Base-by-base conservation (phyloP, 371 early-diverging fungal species). In the Syncephalastrum racemosum region DNA sequence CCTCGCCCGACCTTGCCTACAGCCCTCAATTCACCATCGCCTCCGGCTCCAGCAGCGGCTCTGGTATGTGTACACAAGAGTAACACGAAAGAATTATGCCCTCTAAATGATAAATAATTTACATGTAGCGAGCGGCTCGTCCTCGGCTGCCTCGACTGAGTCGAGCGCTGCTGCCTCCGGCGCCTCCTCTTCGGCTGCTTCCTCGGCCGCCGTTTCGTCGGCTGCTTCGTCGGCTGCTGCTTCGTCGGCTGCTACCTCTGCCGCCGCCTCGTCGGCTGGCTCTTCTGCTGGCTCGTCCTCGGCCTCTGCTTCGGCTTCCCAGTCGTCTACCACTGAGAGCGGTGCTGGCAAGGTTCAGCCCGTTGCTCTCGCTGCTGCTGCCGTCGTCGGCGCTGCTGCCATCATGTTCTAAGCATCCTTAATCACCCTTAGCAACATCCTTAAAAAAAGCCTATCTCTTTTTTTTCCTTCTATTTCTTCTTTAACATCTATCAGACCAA, bases 1-100 rank as follows among this genome's bases (percentile, higher is more conserved):
- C 51, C 12, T 58, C 62, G 20, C 71, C 75, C 40, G 46, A 67
- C 45, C 23, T 67, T 27, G 50, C 67, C 46, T 74, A 67, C 65
- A 56, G 62, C 54, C 67, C 67, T 40, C 66, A 61, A 49, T 79
- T 79, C 68, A 67, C 70, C 53, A 71, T 79, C 56, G 16, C 59
- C 25, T 68, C 63, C 50, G 67, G 53, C 48, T n/a, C 25, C 45
- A 68, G 69, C 60, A 46, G 45, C 27, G 49, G 55, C 27, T 41
- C 64, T 24, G 31, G 64, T 59, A 56, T 57, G 58, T 46, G 14
- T 16, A 51, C 18, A 53, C 22, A 18, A 36, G 4, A 31, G 46
- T 22, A 23, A 39, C 44, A 42, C 10, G 45, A 43, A 45, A 23
- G 46, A 24, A 54, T 44, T 15, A 44, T 31, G 36, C 5, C 36